A percentile compares a stretch with the other conserved stretches of the same genome.
Evolutionary conservation across 2,329 filamentous ascomycete species (phyloP).

Genomic region (Aulographum hederae): DNA sequence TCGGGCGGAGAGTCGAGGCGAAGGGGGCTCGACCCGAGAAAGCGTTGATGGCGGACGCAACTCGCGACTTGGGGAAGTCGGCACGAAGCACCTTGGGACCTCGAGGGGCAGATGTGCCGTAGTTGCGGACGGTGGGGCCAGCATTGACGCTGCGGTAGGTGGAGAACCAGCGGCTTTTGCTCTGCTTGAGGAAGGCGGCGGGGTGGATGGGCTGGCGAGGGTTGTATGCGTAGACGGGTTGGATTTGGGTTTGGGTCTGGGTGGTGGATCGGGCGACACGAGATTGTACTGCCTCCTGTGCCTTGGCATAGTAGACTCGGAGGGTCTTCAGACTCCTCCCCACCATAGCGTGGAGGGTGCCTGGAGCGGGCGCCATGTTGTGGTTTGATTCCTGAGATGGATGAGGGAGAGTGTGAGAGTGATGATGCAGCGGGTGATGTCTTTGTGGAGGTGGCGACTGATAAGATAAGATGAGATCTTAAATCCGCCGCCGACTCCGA

Average conservation of each 20-base stretch:
- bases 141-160: conserved; percentile 29
- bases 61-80: conserved; percentile 36
- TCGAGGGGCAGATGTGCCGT: conserved; percentile 25
- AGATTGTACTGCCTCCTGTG: conserved; percentile 25
- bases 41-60: conserved; percentile 37
- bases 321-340: conserved; percentile 22
- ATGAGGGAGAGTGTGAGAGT: too few species aligned
- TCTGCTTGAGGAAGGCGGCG: conserved; percentile 43
- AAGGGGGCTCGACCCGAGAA: conserved; percentile 68
- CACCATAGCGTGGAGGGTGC: conserved; percentile 20
- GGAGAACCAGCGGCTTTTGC: conserved; percentile 44
- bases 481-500: too few species aligned
- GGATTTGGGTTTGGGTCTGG: conserved; percentile 29
- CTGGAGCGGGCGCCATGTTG: conserved; percentile 19
- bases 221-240: conserved; percentile 39
- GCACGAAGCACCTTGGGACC: conserved; percentile 28
- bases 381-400: not conserved
- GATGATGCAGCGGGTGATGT: too few species aligned
- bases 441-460: too few species aligned
- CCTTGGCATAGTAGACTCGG: conserved; percentile 17
- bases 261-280: conserved; percentile 22
- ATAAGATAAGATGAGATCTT: too few species aligned
- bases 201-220: conserved; percentile 42
- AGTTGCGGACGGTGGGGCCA: conserved; percentile 30
- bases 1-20: conserved; percentile 73